These are phyloP conservation scores for Alternaria sp. DNA, from an alignment of 2,329 filamentous ascomycete genomes.

Conservation along the genomic window DNA sequence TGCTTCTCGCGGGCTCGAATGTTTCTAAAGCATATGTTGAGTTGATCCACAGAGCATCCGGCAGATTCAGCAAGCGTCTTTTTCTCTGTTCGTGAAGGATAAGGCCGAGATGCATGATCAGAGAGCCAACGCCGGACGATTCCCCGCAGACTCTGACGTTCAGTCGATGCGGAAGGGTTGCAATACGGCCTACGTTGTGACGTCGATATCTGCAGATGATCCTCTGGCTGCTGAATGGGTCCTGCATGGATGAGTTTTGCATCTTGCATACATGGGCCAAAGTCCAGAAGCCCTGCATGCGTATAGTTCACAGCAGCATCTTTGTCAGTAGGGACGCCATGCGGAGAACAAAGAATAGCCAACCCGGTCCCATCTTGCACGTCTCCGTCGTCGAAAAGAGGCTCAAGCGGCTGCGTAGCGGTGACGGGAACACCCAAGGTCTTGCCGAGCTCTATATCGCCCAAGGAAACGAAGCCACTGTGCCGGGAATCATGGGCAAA, in stretches of 20 bases:
- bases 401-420: neutral
- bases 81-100: conserved; percentile 5
- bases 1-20: conserved; percentile 6
- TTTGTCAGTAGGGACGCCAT: neutral
- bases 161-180: too few relatives aligned
- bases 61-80: neutral
- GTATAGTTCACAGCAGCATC: fast-evolving
- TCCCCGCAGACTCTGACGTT: neutral
- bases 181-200: neutral
- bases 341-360: fast-evolving
- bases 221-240: neutral
- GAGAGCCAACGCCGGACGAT: neutral
- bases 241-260: neutral
- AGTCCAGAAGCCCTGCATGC: neutral
- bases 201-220: fast-evolving
- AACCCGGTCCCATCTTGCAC: neutral
- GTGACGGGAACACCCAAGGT: fast-evolving
- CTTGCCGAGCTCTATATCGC: neutral
- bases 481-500: fast-evolving
- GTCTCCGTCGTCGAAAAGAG: neutral
- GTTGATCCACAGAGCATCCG: conserved; percentile 5
- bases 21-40: conserved; percentile 11
- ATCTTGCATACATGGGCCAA: neutral
- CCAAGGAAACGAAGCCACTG: neutral
- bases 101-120: conserved; percentile 5